A percentile compares a stretch with the other conserved stretches of the same genome.
These are phyloP conservation scores for Leccinum arenicola DNA, from an alignment of 768 basidiomycete species.

Conservation along the genomic window DNA sequence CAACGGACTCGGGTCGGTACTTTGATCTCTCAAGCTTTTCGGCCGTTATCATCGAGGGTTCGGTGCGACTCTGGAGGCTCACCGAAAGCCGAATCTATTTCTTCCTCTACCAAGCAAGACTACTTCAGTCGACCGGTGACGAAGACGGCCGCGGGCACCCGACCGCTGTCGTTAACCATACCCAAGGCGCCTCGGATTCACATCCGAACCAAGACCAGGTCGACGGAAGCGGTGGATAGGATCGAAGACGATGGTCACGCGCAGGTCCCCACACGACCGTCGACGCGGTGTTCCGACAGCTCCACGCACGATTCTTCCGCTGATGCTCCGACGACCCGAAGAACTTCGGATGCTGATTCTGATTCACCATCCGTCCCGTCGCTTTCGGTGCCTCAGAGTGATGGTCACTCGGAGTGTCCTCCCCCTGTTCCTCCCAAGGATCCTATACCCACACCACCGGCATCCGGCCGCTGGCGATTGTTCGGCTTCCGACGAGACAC, in stretches of 20 bases:
- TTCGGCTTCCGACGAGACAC: conserved; percentile 46
- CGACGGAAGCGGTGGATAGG: conserved; percentile 28
- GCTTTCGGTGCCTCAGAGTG: conserved; percentile 6
- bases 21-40: conserved; percentile 53
- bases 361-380: conserved; percentile 16
- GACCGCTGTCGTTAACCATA: conserved; percentile 21
- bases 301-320: conserved; percentile 18
- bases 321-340: conserved; percentile 6
- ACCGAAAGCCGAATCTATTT: conserved; percentile 22
- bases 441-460: conserved; percentile 18
- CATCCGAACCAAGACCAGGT: conserved; percentile 19
- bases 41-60: conserved; percentile 40
- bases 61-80: conserved; percentile 39
- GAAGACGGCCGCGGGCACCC: conserved; percentile 12
- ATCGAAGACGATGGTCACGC: neutral
- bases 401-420: conserved; percentile 22
- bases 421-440: conserved; percentile 32
- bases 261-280: conserved; percentile 7
- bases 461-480: conserved; percentile 48
- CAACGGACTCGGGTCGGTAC: conserved; percentile 50
- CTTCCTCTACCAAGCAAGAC: conserved; percentile 19
- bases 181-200: conserved; percentile 20
- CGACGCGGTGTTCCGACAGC: conserved; percentile 10
- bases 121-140: conserved; percentile 17
- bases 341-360: conserved; percentile 6